Percentiles rank a stretch among this genome's conserved stretches.
These are phyloP conservation scores for Drechslerella stenobrocha DNA, from an alignment of 2,329 filamentous ascomycete species.

Conservation along the genomic window DNA sequence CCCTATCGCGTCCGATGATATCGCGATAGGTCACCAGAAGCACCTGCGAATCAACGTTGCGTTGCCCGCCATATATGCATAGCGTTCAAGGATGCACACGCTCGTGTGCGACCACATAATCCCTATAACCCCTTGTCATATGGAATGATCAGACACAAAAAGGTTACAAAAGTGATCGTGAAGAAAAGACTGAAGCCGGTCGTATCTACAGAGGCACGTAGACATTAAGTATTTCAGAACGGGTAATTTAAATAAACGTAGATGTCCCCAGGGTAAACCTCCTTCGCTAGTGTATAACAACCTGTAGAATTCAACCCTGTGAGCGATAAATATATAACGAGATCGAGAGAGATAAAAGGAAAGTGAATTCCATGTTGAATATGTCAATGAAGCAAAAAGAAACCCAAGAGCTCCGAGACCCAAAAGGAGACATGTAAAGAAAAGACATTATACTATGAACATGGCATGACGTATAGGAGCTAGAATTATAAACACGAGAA, in stretches of 20 bases:
- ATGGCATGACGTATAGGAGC: constrained; percentile 25
- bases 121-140: too few species aligned
- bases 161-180: neutral
- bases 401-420: constrained; percentile 37
- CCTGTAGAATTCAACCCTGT: neutral
- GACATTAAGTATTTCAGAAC: neutral
- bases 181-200: too few species aligned
- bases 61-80: too few species aligned
- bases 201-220: too few species aligned
- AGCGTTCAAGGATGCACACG: too few species aligned
- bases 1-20: too few species aligned
- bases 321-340: constrained; percentile 1
- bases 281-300: neutral
- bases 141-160: too few species aligned
- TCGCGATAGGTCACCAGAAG: too few species aligned
- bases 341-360: neutral
- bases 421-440: constrained; percentile 21
- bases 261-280: neutral
- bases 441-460: constrained; percentile 36
- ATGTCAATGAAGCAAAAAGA: neutral
- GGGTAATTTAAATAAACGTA: neutral
- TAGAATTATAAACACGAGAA: constrained; percentile 45
- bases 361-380: neutral
- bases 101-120: too few species aligned
- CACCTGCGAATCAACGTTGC: too few species aligned